Percentiles rank a stretch among this genome's conserved stretches.
Evolutionary conservation across 768 basidiomycete species (phyloP).

Genomic region (Amanita polypyramis): DNA sequence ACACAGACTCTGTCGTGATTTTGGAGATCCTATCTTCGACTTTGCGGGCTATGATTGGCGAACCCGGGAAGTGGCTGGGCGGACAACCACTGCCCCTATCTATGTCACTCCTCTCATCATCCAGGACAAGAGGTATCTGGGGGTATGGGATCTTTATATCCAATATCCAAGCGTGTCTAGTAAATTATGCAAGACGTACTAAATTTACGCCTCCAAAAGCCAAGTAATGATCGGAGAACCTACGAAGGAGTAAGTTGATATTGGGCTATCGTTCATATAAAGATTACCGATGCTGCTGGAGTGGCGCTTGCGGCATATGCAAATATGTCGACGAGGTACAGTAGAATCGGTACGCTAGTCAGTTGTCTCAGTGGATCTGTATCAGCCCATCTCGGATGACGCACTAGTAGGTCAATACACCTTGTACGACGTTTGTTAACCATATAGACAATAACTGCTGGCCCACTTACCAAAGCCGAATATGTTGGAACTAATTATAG

Average conservation of each 20-base stretch:
- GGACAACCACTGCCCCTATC: no score
- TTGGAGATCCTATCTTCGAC: conserved; percentile 14
- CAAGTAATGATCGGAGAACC: conserved; percentile 38
- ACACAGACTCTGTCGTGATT: neutral
- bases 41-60: conserved; percentile 19
- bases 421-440: conserved; percentile 6
- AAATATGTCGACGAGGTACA: conserved; percentile 68
- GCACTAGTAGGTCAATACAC: conserved; percentile 53
- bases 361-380: neutral
- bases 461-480: conserved; percentile 41
- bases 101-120: no score
- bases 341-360: conserved; percentile 49
- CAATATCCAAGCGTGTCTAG: no score
- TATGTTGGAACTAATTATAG: conserved; percentile 52
- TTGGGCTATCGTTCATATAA: neutral
- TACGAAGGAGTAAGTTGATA: conserved; percentile 10
- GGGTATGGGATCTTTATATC: no score
- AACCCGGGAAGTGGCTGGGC: no score
- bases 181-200: conserved; percentile 14
- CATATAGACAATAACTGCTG: neutral
- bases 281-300: conserved; percentile 49
- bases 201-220: conserved; percentile 62
- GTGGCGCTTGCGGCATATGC: conserved; percentile 59
- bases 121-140: no score
- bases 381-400: no score